These are phyloP conservation scores for Cyclotella distinguenda DNA, from an alignment of 108 stramenopile species.

Conservation along the genomic window DNA sequence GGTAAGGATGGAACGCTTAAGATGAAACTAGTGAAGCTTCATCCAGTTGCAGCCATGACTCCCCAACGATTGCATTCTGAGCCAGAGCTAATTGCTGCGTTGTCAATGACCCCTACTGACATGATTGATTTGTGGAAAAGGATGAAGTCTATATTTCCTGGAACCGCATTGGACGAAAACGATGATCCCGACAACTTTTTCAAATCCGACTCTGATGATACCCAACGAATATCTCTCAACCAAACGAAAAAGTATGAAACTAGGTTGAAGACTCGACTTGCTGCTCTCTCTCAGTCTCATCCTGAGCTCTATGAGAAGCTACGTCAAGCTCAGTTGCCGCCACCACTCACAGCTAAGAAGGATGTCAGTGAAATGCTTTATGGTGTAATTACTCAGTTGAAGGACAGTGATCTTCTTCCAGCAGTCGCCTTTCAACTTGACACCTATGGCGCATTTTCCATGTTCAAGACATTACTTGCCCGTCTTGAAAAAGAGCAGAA, in stretches of 20 bases:
- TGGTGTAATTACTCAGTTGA: constrained; percentile 83
- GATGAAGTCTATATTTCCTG: constrained; percentile 82
- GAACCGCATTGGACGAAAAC: constrained; percentile 76
- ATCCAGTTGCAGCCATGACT: constrained; percentile 96
- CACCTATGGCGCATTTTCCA: constrained; percentile 94
- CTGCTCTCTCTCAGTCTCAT: constrained; percentile 74
- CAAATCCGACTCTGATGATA: constrained; percentile 68
- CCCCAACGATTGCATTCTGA: constrained; percentile 76
- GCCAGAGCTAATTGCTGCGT: constrained; percentile 71
- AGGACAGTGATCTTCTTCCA: constrained; percentile 83
- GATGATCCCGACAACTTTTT: constrained; percentile 96
- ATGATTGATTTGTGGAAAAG: constrained; percentile 92
- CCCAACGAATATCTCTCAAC: constrained; percentile 92
- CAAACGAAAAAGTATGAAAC: constrained; percentile 97
- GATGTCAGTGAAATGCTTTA: constrained; percentile 86
- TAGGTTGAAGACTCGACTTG: constrained; percentile 83
- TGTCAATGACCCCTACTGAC: constrained; percentile 96
- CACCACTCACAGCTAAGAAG: constrained; percentile 71
- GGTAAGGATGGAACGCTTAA: constrained; percentile 80
- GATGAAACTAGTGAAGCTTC: constrained; percentile 86
- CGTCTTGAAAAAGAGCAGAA: constrained; percentile 91
- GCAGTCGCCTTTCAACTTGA: constrained; percentile 98
- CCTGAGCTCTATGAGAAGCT: constrained; percentile 85
- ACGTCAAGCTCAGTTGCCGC: constrained; percentile 76
- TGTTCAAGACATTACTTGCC: constrained; percentile 93